Conservation (phyloP, 176 grass and related monocot genomes). For the Poa annua region DNA sequence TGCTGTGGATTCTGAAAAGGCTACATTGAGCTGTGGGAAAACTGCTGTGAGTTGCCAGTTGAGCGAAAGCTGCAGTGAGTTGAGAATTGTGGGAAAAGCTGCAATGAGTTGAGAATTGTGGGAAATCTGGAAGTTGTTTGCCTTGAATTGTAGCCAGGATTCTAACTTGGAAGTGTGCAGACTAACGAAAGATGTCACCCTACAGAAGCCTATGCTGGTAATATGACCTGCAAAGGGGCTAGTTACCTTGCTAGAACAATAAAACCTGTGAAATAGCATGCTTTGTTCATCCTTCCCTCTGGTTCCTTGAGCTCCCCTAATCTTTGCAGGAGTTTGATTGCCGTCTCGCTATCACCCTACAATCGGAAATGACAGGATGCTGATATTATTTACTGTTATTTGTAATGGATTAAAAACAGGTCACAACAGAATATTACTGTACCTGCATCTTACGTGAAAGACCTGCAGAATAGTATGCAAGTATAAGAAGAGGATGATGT, state of each 20-base stretch:
- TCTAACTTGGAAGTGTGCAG: conserved; percentile 22
- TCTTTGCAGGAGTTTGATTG: conserved; percentile 72
- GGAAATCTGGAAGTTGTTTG: no score
- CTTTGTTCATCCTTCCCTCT: conserved; percentile 57
- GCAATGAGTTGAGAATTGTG: no score
- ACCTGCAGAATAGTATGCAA: conserved; percentile 65
- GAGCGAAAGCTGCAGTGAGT: no score
- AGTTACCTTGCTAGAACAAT: conserved; percentile 69
- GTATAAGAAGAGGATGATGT: conserved; percentile 76
- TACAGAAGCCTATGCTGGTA: background rate
- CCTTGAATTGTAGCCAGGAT: background rate
- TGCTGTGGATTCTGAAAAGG: no score
- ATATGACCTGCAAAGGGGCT: conserved; percentile 25
- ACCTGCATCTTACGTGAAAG: conserved; percentile 67
- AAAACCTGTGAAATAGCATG: conserved; percentile 64
- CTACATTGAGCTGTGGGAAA: no score
- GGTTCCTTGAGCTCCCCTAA: conserved; percentile 81
- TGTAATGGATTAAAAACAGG: conserved; percentile 6
- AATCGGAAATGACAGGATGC: conserved; percentile 21
- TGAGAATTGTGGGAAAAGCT: no score
- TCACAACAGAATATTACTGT: conserved; percentile 25
- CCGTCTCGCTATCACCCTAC: conserved; percentile 70
- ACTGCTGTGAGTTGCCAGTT: no score
- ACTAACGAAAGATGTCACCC: background rate
- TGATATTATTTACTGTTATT: conserved; percentile 24